These are phyloP conservation scores for Phaeosphaeria sp. DNA, from an alignment of 2,329 filamentous ascomycete species.

Conservation along the genomic window DNA sequence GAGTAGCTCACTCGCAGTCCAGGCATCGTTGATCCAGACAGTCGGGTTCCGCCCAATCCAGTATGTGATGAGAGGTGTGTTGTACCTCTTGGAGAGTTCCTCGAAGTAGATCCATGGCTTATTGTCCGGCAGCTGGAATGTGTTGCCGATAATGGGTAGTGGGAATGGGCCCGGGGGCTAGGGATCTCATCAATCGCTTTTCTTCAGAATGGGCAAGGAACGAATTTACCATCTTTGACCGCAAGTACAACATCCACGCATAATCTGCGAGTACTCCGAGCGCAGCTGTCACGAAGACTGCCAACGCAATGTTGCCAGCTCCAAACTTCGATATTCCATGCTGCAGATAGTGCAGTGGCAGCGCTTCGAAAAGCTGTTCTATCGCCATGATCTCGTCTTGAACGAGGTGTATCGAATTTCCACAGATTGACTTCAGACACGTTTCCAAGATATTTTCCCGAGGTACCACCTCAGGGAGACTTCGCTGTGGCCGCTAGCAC, in stretches of 20 bases:
- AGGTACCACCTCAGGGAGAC: not conserved
- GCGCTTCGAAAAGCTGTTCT: constrained; percentile 35
- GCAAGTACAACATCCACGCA: constrained; percentile 57
- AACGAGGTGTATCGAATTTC: not conserved
- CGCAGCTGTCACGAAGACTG: constrained; percentile 26
- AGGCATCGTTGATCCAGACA: constrained; percentile 55
- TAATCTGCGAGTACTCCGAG: constrained; percentile 52
- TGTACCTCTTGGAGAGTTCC: constrained; percentile 58
- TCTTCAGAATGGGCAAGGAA: not conserved
- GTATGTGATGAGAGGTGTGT: constrained; percentile 61
- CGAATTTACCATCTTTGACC: constrained; percentile 54
- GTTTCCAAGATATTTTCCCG: no score
- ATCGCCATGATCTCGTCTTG: constrained; percentile 31
- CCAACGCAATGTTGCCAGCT: constrained; percentile 27
- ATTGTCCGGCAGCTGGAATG: constrained; percentile 60
- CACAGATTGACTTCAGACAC: not conserved
- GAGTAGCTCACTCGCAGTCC: constrained; percentile 59
- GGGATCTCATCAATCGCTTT: not conserved
- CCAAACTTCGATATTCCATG: constrained; percentile 42
- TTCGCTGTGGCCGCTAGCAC: not conserved
- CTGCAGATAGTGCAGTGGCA: constrained; percentile 39
- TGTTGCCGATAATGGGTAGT: constrained; percentile 63
- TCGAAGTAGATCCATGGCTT: constrained; percentile 68
- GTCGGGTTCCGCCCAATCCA: constrained; percentile 57
- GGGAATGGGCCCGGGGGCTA: constrained; percentile 64